Evolutionary conservation across 371 early-diverging fungal species (phyloP), one percentile per base, ranked within the genome.

Genomic region (Mortierella sp.): DNA sequence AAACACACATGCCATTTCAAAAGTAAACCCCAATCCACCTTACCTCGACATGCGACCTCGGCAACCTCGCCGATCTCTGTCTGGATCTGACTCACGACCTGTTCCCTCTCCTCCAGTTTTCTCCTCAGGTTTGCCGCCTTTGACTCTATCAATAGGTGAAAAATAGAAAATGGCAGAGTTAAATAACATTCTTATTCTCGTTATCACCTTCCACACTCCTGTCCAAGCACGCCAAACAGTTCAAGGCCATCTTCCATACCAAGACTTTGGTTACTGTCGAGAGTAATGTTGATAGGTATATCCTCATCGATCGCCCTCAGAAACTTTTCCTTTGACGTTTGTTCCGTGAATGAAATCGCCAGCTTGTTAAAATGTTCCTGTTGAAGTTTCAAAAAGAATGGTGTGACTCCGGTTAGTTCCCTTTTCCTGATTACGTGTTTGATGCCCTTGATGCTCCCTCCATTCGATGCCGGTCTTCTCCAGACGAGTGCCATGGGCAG

Each of bases 301-400:
- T 84, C 84, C n/a, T 87, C 80, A 76, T 90, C 76, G 70, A 91
- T 83, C 27, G 86, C 81, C 58, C 83, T 84, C 29, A 93, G 58
- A 65, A 92, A 92, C 70, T 82, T 83, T 71, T 92, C 91, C 76
- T 93, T 93, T 21, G 93, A 89, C 16, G 89, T 87, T 78, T 90
- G 90, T 83, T 93, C 93, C 18, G 92, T 81, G 72, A 88, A 91
- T 75, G 89, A 89, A 78, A 91, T 90, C 72, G 91, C 90, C 21
- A 91, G 82, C 80, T 91, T 91, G 27, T 89, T 83, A 70, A 93
- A 92, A 35, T 90, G 89, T 49, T 90, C 91, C 91, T 91, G 60
- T 4, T 2, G 24, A 18, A 2, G 27, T 38, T 35, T 55, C 2
- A n/a, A 70, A 68, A 51, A 38, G 5, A 70, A 41, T 65, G 29